Evolutionary conservation across 257 asterid genomes (phyloP), one percentile per base, ranked within the genome.

Genomic region (Cynanchum wilfordii): DNA sequence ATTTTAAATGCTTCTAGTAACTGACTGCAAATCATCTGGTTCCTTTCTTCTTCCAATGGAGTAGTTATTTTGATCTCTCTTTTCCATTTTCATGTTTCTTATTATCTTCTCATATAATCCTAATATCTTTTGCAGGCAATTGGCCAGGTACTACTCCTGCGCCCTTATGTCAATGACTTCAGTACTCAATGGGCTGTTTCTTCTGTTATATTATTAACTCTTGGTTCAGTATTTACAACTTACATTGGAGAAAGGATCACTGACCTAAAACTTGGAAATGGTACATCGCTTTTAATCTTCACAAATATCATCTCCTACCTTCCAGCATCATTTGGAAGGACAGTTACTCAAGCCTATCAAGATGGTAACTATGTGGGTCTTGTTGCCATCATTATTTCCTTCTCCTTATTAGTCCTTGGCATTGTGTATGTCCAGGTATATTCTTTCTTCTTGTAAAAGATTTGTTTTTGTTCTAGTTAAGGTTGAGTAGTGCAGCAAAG

Each of bases 291-390:
- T 69, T 83, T 94, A 52, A 94, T 94, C 79, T 94, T 94, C 89
- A 94, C 99, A 66, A 94, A 94, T 82, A 94, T 94, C 79, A 87
- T 94, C 81, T 94, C 98, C 75, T 94, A 91, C 87, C 78, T 94
- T 82, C 99, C 99, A 30, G 98, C 97, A 52, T 94, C 99, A 36
- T 86, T 94, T 80, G 99, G 99, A 78, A 86, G 98, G 86, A 91
- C 99, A 30, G 91, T 86, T 63, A 87, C 95, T 7, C 82, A 91
- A 79, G 99, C 90, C 68, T 88, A 86, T 62, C 87, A 83, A 80
- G 99, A 94, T 50, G 97, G 98, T 69, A 94, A 91, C 73, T 94
- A 89, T 76, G 85, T 80, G 79, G 99, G 99, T 74, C 96, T 94
- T 62, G 81, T 45, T 56, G 95, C 91, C 79, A 86, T 85, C 79